Base-by-base conservation (phyloP, 768 basidiomycete genomes). In the Rhizopogon vulgaris region DNA sequence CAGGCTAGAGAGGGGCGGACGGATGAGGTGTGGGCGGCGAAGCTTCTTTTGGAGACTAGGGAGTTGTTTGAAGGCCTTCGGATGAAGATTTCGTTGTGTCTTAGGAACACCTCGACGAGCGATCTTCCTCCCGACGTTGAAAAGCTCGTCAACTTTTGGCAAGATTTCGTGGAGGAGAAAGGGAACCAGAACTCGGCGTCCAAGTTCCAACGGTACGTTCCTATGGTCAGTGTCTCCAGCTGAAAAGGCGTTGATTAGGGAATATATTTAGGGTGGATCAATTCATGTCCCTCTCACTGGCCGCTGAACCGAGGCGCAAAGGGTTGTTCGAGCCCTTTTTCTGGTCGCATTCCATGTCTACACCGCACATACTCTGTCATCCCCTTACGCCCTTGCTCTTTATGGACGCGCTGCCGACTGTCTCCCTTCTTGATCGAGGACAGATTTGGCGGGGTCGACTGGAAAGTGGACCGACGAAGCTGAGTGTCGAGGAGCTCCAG, bases 301-400 rank as follows among this genome's bases (percentile, higher is more conserved):
- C 85, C 37, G 80, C 84, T 14, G 90, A 92, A 59, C 82, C 87
- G 6, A 78, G 83, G 18, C 74, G 83, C n/a, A 83, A 78, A 63
- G 85, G 86, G 7, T 67, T 85, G 2, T 90, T 87, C 51, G 87
- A 89, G 56, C 86, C 87, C 0, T 80, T 84, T 57, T 89, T 84
- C 67, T 91, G 87, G 87, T 70, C 74, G 4, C 75, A 77, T 40
- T 55, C 72, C 11, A 59, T 64, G 24, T 64, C 71, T 2, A 64
- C 72, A 37, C 61, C 73, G 0, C 66, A 69, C 18, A 58, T 65
- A 9, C 69, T 73, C 2, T 73, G 72, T 41, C 71, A 79, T 32
- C 76, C 78, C 1, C 70, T 84, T 39, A 71, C 78, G 32, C 87
- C 90, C 1, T 73, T 92, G 15, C 70, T 90, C 12, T 91, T 93